A percentile compares a stretch with the other conserved stretches of the same genome.
These are phyloP conservation scores for Nemania abortiva DNA, from an alignment of 2,329 filamentous ascomycete species.

Conservation along the genomic window DNA sequence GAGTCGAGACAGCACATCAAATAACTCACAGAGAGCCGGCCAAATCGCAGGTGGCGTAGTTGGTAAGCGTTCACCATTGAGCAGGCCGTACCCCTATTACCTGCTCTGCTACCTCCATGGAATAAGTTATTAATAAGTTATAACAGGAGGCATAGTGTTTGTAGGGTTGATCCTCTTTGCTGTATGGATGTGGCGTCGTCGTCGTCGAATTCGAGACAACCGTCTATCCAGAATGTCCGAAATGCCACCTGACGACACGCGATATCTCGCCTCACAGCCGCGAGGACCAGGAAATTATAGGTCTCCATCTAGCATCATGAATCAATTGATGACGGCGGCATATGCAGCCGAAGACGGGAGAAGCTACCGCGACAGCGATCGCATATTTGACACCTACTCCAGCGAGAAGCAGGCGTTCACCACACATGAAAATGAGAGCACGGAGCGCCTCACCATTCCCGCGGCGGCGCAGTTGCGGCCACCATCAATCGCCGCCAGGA, in stretches of 20 bases:
- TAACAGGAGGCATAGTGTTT: slow-evolving; percentile 21
- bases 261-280: background rate
- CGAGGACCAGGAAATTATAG: background rate
- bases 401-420: slow-evolving; percentile 19
- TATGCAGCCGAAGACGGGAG: slow-evolving; percentile 30
- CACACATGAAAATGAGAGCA: slow-evolving; percentile 13
- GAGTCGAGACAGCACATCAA: background rate
- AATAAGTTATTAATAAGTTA: background rate
- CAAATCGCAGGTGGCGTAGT: slow-evolving; percentile 31
- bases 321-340: slow-evolving; percentile 28
- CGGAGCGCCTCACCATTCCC: slow-evolving; percentile 24
- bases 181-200: slow-evolving; percentile 20
- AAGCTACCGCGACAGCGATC: slow-evolving; percentile 14
- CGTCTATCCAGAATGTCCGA: background rate
- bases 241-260: background rate
- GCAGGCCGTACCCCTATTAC: background rate
- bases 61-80: slow-evolving; percentile 2
- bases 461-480: slow-evolving; percentile 9
- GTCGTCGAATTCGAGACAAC: background rate
- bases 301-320: slow-evolving; percentile 35
- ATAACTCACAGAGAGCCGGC: slow-evolving; percentile 13
- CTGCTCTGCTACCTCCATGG: no score
- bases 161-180: slow-evolving; percentile 14
- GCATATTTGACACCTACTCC: slow-evolving; percentile 17
- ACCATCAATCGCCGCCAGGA: slow-evolving; percentile 24